These are phyloP conservation scores for Penicillium sclerotiorum DNA, from an alignment of 2,329 filamentous ascomycete genomes.

Conservation along the genomic window DNA sequence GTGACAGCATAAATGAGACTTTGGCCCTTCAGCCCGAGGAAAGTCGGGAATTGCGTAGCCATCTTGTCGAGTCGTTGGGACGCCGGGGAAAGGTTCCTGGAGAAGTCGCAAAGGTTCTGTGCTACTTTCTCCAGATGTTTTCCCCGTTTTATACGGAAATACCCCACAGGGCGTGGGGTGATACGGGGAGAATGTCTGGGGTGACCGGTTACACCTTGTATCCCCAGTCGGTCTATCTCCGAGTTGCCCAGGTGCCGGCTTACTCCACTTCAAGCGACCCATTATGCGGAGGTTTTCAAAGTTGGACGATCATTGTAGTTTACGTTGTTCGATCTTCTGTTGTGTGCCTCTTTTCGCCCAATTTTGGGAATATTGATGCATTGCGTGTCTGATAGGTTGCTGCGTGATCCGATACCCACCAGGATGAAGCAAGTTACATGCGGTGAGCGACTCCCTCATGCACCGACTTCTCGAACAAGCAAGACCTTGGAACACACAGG, in stretches of 20 bases:
- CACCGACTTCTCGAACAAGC: too few species aligned
- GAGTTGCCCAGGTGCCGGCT: neutral
- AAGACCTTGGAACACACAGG: too few species aligned
- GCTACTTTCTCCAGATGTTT: neutral
- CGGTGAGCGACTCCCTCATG: neutral
- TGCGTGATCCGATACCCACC: neutral
- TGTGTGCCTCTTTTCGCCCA: neutral
- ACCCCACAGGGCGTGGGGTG: constrained; percentile 1
- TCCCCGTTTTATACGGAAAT: neutral
- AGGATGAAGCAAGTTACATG: neutral
- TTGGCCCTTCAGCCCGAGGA: constrained; percentile 18
- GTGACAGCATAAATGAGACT: constrained; percentile 26
- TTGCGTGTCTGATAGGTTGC: neutral
- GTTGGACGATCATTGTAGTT: neutral
- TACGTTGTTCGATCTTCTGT: neutral
- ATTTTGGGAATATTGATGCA: neutral
- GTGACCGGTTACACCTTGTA: constrained; percentile 6
- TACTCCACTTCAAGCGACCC: neutral
- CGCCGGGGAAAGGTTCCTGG: neutral
- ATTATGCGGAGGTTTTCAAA: neutral
- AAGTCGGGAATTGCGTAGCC: constrained; percentile 9
- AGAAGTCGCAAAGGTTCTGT: too few species aligned
- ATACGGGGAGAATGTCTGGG: constrained; percentile 2
- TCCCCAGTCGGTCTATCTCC: constrained; percentile 9
- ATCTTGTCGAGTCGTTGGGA: constrained; percentile 1